Percentiles rank a stretch among this genome's conserved stretches.
Conservation (phyloP, 192 early-diverging fungal genomes). For the Jimgerdemannia flammicorona region DNA sequence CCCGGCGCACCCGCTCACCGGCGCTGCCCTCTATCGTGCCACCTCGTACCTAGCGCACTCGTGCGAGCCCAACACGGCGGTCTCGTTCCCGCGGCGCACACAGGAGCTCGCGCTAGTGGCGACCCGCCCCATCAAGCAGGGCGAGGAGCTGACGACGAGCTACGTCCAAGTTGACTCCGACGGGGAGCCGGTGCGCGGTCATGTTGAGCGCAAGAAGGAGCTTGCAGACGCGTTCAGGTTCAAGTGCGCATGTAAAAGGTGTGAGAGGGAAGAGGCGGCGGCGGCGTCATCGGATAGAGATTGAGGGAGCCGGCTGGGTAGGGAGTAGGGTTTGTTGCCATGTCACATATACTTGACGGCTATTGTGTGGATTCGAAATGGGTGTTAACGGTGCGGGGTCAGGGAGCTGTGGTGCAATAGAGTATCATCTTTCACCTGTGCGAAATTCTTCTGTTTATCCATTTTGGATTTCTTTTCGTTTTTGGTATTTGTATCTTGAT, state of each 20-base stretch:
- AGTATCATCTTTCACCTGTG: too few species aligned
- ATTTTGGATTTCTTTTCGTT: too few species aligned
- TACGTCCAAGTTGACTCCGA: constrained; percentile 22
- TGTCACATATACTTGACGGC: too few species aligned
- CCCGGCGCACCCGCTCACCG: constrained; percentile 27
- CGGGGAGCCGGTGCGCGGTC: background rate
- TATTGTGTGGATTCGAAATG: too few species aligned
- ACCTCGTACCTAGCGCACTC: constrained; percentile 68
- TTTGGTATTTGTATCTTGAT: too few species aligned
- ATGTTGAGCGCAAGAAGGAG: background rate
- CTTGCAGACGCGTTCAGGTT: background rate
- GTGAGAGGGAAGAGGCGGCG: background rate
- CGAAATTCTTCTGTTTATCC: too few species aligned
- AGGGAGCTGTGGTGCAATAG: too few species aligned
- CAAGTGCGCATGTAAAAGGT: background rate
- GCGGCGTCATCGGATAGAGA: background rate
- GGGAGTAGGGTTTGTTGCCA: too few species aligned
- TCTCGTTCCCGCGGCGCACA: constrained; percentile 43
- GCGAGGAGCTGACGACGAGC: constrained; percentile 64
- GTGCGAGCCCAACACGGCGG: constrained; percentile 59
- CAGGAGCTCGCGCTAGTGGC: constrained; percentile 56
- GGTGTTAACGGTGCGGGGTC: too few species aligned
- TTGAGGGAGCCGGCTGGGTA: background rate
- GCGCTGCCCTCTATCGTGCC: constrained; percentile 71
- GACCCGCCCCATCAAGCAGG: constrained; percentile 53